Percentiles rank a stretch among this genome's conserved stretches.
Evolutionary conservation across 116 monocot species (phyloP).

Genomic region (Dioscorea cayenensis): DNA sequence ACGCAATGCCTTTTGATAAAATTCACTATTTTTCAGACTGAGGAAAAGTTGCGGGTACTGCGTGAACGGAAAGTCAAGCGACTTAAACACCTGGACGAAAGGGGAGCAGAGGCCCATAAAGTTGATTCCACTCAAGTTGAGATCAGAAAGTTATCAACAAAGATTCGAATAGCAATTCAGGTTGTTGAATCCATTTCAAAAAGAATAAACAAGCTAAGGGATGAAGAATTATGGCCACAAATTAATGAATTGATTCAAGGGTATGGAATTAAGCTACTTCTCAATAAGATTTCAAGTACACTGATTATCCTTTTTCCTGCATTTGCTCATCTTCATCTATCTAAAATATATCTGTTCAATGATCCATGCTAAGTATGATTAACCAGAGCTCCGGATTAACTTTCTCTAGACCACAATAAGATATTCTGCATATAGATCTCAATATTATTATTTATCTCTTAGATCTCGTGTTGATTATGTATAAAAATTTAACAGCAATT

Average conservation of each 20-base stretch:
- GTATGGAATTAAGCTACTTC: conserved; percentile 25
- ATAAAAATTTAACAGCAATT: too few relatives aligned
- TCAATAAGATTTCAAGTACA: neutral
- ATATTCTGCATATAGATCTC: too few relatives aligned
- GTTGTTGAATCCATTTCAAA: conserved; percentile 66
- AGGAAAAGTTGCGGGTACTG: conserved; percentile 56
- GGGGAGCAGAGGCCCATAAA: conserved; percentile 64
- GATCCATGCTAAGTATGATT: too few relatives aligned
- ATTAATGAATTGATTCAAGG: conserved; percentile 64
- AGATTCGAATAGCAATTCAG: conserved; percentile 75
- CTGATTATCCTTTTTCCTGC: neutral
- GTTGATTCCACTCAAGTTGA: conserved; percentile 35
- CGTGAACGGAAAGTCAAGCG: conserved; percentile 47
- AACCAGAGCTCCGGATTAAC: too few relatives aligned
- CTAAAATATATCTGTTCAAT: too few relatives aligned
- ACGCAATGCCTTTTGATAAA: neutral
- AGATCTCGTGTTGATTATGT: too few relatives aligned
- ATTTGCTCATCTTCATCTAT: neutral
- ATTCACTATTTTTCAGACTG: conserved; percentile 37
- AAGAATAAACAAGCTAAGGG: conserved; percentile 69
- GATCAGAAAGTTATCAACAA: conserved; percentile 59
- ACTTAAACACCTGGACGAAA: conserved; percentile 44
- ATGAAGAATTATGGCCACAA: conserved; percentile 88
- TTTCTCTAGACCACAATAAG: too few relatives aligned
- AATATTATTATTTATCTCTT: too few relatives aligned